Conservation (phyloP, 345 rosid species). For the Citrus inodora region DNA sequence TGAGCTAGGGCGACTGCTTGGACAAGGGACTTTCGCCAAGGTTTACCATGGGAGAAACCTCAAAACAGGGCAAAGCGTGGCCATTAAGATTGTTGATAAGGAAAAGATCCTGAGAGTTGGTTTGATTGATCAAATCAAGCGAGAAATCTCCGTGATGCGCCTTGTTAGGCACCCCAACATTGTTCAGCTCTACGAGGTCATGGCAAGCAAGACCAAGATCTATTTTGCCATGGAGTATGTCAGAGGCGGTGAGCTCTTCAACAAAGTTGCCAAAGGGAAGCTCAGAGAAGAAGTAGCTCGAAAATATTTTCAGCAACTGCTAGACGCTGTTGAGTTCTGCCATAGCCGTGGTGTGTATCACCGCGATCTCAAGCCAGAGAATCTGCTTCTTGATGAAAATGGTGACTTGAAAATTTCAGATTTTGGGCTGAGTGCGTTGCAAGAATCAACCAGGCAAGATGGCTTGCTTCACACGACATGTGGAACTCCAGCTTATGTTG, state of each 20-base stretch:
- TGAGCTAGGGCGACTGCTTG: constrained; percentile 76
- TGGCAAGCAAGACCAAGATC: constrained; percentile 82
- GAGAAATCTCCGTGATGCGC: constrained; percentile 85
- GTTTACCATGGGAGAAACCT: constrained; percentile 70
- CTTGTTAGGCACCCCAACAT: constrained; percentile 73
- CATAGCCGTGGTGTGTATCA: constrained; percentile 89
- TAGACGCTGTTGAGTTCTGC: constrained; percentile 74
- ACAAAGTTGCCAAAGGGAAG: constrained; percentile 63
- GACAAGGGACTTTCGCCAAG: constrained; percentile 87
- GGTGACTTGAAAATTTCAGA: constrained; percentile 69
- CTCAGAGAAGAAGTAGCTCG: constrained; percentile 69
- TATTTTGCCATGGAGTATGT: constrained; percentile 79
- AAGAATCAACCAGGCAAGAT: constrained; percentile 54
- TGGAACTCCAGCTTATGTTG: constrained; percentile 90
- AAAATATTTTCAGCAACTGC: constrained; percentile 70
- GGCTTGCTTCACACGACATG: constrained; percentile 90
- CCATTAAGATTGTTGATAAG: constrained; percentile 74
- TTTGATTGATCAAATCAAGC: constrained; percentile 74
- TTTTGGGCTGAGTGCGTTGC: constrained; percentile 70
- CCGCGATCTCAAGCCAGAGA: constrained; percentile 86
- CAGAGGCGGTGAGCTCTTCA: constrained; percentile 79
- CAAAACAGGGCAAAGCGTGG: constrained; percentile 55
- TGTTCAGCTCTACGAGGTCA: constrained; percentile 75
- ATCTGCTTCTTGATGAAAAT: constrained; percentile 70
- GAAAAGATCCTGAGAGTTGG: constrained; percentile 59